These are phyloP conservation scores for Colletotrichum agaves DNA, from an alignment of 2,329 filamentous ascomycete genomes.

Conservation along the genomic window DNA sequence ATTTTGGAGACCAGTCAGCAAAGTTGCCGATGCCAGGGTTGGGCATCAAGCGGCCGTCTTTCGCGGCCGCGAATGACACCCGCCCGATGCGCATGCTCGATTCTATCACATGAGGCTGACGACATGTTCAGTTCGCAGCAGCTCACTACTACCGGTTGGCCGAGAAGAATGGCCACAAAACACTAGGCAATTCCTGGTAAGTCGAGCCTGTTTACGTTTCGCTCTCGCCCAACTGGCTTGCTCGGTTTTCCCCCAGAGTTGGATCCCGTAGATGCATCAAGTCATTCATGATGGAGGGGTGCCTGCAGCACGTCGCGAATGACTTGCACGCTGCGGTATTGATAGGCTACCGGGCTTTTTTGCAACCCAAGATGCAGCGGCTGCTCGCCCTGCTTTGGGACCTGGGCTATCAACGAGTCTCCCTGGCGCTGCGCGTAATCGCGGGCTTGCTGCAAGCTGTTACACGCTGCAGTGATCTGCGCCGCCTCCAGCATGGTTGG, in stretches of 20 bases:
- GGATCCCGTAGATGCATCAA: constrained; percentile 20
- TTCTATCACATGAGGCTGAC: constrained; percentile 62
- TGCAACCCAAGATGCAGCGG: constrained; percentile 5
- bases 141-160: constrained; percentile 94
- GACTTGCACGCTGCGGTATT: constrained; percentile 41
- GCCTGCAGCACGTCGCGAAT: constrained; percentile 44
- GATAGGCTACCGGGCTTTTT: constrained; percentile 47
- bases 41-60: constrained; percentile 49
- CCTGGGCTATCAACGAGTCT: constrained; percentile 21
- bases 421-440: constrained; percentile 23
- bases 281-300: not conserved
- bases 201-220: constrained; percentile 51
- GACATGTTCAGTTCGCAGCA: constrained; percentile 72
- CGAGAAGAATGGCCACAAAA: constrained; percentile 89
- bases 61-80: constrained; percentile 27
- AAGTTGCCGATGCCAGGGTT: constrained; percentile 42
- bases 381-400: constrained; percentile 32
- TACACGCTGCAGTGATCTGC: constrained; percentile 6
- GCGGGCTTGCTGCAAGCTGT: constrained; percentile 6
- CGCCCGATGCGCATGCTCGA: constrained; percentile 21
- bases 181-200: constrained; percentile 94
- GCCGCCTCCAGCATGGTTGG: constrained; percentile 9
- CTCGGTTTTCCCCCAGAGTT: constrained; percentile 30
- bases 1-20: not conserved
- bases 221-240: constrained; percentile 15